phyloP scores from a whole-genome alignment of 2,329 filamentous ascomycete species.

The Bipolaris victoriae region DNA sequence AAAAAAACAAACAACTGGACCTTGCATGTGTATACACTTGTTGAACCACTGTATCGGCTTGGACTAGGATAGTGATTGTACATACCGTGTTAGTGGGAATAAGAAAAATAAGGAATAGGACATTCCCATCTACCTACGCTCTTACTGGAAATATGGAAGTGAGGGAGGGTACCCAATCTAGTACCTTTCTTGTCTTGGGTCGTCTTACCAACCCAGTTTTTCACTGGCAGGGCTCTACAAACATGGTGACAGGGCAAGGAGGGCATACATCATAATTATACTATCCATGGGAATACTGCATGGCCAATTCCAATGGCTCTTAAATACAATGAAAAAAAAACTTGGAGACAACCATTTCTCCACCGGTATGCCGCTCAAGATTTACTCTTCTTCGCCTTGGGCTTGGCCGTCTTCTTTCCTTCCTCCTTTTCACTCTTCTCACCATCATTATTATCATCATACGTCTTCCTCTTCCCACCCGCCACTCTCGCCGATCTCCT shows the following conservation, averaged over 20 bases:
- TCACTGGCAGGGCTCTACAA: no score
- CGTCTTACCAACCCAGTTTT: no score
- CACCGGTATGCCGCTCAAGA: neutral
- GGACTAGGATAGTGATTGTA: no score
- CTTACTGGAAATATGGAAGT: no score
- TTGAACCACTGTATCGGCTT: neutral
- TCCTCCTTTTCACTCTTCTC: constrained; percentile 22
- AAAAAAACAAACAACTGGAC: neutral
- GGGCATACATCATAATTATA: neutral
- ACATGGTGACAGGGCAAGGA: neutral
- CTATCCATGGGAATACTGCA: neutral
- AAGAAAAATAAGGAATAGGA: neutral
- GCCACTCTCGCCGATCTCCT: constrained; percentile 25
- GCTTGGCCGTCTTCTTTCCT: neutral
- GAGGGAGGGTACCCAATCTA: neutral
- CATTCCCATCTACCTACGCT: no score
- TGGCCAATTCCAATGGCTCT: neutral
- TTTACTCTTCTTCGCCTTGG: constrained; percentile 29
- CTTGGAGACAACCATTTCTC: neutral
- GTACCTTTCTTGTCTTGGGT: neutral
- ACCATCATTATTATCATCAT: constrained; percentile 23
- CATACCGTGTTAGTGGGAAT: neutral
- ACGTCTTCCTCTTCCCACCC: constrained; percentile 30
- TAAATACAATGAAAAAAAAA: neutral
- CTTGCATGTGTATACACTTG: neutral